phyloP scores from a whole-genome alignment of 495 filamentous ascomycete genomes.

The Hypoxylon rickii region DNA sequence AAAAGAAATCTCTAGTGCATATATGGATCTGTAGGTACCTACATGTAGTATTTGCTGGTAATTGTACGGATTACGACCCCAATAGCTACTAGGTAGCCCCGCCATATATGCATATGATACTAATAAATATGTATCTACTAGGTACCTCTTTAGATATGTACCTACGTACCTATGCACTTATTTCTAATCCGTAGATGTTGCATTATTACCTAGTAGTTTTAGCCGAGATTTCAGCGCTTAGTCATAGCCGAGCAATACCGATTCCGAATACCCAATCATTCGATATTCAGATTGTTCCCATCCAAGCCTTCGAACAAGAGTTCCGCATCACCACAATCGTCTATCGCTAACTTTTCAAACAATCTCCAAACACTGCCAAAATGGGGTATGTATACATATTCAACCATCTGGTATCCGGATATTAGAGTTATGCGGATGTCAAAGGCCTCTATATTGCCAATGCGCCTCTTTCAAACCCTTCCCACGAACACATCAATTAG shows the following conservation, averaged over 20 bases:
- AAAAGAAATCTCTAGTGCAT: too few relatives aligned
- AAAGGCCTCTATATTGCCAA: slow-evolving; percentile 9
- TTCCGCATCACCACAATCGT: slow-evolving; percentile 17
- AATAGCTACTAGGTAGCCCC: too few relatives aligned
- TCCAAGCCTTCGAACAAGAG: slow-evolving; percentile 31
- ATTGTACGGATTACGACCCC: background rate
- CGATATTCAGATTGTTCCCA: slow-evolving; percentile 21
- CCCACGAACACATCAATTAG: slow-evolving; percentile 9
- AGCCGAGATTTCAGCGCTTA: slow-evolving; percentile 36
- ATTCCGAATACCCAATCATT: slow-evolving; percentile 32
- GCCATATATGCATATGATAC: too few relatives aligned
- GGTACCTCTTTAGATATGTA: background rate
- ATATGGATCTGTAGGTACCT: too few relatives aligned
- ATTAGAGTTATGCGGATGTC: background rate
- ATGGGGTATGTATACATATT: slow-evolving; percentile 36
- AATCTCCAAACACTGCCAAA: slow-evolving; percentile 19
- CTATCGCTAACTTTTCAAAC: slow-evolving; percentile 2
- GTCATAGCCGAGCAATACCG: slow-evolving; percentile 16
- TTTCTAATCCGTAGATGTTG: too few relatives aligned
- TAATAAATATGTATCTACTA: too few relatives aligned
- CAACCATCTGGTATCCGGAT: too few relatives aligned
- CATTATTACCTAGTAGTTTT: background rate
- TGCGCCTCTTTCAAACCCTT: slow-evolving; percentile 1
- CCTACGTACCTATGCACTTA: too few relatives aligned
- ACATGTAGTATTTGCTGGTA: background rate